Base-by-base conservation (phyloP, 2,329 filamentous ascomycete species). In the Fusarium sp. region DNA sequence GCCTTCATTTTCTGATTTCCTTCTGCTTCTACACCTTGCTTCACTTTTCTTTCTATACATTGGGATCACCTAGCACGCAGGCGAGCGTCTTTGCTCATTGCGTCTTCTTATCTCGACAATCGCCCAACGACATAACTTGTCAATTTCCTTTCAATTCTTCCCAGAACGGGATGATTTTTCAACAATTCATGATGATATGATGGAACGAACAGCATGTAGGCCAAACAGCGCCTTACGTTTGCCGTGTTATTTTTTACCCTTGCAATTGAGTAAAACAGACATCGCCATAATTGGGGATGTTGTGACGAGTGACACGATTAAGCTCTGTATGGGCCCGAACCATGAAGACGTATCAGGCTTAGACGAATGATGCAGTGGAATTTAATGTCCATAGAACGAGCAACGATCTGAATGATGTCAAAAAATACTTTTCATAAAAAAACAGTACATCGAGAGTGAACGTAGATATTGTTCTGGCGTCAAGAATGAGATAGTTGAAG, bases 111-210 rank as follows among this genome's bases (percentile, higher is more conserved):
- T 38, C 44, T 71, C 58, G 57, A 58, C 65, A 50, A 58, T 39
- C 60, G 41, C 50, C 61, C 51, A 58, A 65, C 57, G 35, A 50
- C 50, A 50, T 22, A 60, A 62, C 51, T 65, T 67, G 57, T 61
- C 58, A 57, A 39, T 50, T 61, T 68, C 69, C 59, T 58, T 68
- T 66, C 41, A 31, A 71, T 61, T 26, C 41, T 58, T 71, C 47
- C 41, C 28, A 61, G 22, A 12, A n/a, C 50, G 58, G 62, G 64
- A 72, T 36, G 72, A 71, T 61, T 70, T 77, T 60, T 70, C 59
- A 68, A 66, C 68, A 70, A 61, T 62, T 78, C 68, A 78, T 75
- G 76, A 78, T 70, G 76, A 78, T 76, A 78, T 66, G 76, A 78
- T 72, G 76, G 72, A 78, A 78, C 59, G 76, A 78, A 74, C 66